phyloP scores from a whole-genome alignment of 2,329 filamentous ascomycete species.

The Fusarium tjaetaba region DNA sequence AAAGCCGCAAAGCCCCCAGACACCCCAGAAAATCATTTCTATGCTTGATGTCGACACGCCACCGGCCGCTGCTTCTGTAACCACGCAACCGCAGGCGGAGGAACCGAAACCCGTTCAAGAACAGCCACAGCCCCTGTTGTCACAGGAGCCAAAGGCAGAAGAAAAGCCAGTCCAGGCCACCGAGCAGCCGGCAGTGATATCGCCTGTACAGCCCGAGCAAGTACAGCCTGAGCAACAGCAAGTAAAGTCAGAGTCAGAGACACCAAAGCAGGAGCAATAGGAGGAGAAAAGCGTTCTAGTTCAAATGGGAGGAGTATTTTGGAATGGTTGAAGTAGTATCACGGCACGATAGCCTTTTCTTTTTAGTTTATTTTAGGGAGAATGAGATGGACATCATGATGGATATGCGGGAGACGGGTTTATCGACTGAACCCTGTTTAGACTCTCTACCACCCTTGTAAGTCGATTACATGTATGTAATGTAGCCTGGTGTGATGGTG shows the following conservation, averaged over 20 bases:
- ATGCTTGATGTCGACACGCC: constrained; percentile 23
- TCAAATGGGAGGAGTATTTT: constrained; percentile 1
- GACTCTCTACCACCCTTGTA: constrained; percentile 24
- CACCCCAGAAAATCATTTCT: constrained; percentile 23
- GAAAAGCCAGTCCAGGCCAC: constrained; percentile 1
- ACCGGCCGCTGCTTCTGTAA: background rate
- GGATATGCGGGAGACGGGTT: constrained; percentile 24
- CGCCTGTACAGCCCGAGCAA: background rate
- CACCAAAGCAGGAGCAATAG: constrained; percentile 16
- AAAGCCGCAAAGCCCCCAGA: background rate
- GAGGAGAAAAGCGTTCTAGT: background rate
- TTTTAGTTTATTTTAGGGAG: constrained; percentile 17
- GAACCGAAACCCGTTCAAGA: constrained; percentile 2
- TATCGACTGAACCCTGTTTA: constrained; percentile 6
- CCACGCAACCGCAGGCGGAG: constrained; percentile 12
- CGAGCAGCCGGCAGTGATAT: constrained; percentile 5
- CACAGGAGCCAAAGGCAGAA: constrained; percentile 8
- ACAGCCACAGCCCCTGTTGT: background rate
- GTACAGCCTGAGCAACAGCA: constrained; percentile 13
- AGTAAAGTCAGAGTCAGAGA: constrained; percentile 14
- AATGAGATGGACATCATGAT: constrained; percentile 23
- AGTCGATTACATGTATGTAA: constrained; percentile 42
- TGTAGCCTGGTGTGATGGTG: constrained; percentile 30
- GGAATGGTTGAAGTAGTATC: background rate
- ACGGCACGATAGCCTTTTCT: constrained; percentile 17